Evolutionary conservation across 768 basidiomycete species (phyloP), one percentile per base, ranked within the genome.

Genomic region (Crassisporium funariophilum): DNA sequence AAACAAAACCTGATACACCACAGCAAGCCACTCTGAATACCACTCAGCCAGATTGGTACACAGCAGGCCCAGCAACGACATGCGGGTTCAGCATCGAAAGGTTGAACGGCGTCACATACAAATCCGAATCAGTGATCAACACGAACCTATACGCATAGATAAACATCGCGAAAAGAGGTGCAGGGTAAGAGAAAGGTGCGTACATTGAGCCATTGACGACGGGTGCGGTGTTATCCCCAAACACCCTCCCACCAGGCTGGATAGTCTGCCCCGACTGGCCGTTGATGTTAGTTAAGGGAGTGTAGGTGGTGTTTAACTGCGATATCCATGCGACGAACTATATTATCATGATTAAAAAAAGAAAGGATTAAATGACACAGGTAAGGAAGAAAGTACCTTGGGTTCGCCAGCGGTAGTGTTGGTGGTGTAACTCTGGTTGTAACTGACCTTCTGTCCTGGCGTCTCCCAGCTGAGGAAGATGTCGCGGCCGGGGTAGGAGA

Each of bases 221-320:
- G 3, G 73, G 66, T 3, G 65, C 60, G 2, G 68, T 67, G 44
- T 54, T 54, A 29, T 68, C 54, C 6, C 68, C 70, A 58, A 70
- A 82, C 16, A 84, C 71, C n/a, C 46, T 53, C 5, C 69, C 76
- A 27, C 65, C 71, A 3, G 81, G 82, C 53, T 83, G 78, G 23
- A 61, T 57, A 8, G 79, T 79, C 11, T 58, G 65, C 1, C 70
- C 82, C n/a, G 67, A 65, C 52, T 71, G 70, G 15, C 69, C 70
- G 45, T 67, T 65, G 45, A 73, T 54, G 42, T 75, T 67, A 21
- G 59, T 53, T 37, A 84, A 66, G 0, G 75, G 71, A 4, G 77
- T 76, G 66, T 75, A 83, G 4, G 82, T 83, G 9, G 71, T 73
- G 69, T 83, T 85, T 41, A 83, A 63, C 60, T 84, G 81, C 16